Percentiles rank a stretch among this genome's conserved stretches.
Conservation (phyloP, 768 basidiomycete species). For the Favolaschia claudopus region DNA sequence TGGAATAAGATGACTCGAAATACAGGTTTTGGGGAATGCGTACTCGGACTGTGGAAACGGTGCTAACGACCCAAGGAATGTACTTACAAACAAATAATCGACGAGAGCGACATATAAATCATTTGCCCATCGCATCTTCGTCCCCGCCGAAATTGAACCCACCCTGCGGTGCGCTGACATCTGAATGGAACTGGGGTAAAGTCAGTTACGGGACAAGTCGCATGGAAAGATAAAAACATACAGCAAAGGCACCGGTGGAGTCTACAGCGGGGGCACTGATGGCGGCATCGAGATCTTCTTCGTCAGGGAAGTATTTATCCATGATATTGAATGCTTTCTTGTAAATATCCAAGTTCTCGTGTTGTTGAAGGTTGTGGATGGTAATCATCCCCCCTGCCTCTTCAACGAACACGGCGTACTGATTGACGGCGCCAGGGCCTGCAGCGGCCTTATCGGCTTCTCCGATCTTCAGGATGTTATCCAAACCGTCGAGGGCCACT, state of each 20-base stretch:
- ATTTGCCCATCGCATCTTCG: constrained; percentile 35
- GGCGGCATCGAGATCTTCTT: constrained; percentile 90
- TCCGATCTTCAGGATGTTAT: constrained; percentile 98
- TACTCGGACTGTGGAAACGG: too few species aligned
- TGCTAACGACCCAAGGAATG: too few species aligned
- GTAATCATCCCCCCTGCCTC: constrained; percentile 99
- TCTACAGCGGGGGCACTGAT: constrained; percentile 82
- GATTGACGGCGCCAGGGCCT: constrained; percentile 86
- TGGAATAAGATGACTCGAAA: too few species aligned
- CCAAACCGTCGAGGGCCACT: constrained; percentile 96
- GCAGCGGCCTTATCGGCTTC: constrained; percentile 89
- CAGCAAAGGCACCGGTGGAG: constrained; percentile 75
- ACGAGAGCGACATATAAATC: not conserved
- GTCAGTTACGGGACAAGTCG: constrained; percentile 13
- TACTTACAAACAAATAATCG: not conserved
- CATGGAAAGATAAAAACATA: constrained; percentile 43
- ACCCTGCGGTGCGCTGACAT: constrained; percentile 89
- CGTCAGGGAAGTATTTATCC: constrained; percentile 98
- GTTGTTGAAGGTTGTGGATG: constrained; percentile 98
- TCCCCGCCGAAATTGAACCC: constrained; percentile 93
- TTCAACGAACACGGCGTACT: constrained; percentile 94
- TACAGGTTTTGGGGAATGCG: too few species aligned
- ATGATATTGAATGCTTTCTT: constrained; percentile 99
- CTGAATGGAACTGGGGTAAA: constrained; percentile 74
- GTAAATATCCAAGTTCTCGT: constrained; percentile 99